A percentile compares a stretch with the other conserved stretches of the same genome.
These are phyloP conservation scores for Xylaria venustula DNA, from an alignment of 495 filamentous ascomycete genomes.

Conservation along the genomic window DNA sequence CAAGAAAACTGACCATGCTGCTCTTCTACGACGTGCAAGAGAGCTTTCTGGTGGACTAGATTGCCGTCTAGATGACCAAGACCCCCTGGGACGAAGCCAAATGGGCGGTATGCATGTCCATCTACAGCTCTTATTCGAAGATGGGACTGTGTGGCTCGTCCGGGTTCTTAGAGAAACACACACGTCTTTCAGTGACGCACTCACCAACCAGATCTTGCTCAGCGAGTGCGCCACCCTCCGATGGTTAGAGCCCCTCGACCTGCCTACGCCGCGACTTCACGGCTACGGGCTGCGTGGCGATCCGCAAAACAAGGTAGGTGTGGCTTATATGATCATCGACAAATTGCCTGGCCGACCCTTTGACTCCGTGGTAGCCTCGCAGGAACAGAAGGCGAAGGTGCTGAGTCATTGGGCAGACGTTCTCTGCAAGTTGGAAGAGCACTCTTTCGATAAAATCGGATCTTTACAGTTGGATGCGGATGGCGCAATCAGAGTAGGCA, in stretches of 20 bases:
- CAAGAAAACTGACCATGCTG: no score
- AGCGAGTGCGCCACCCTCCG: constrained; percentile 34
- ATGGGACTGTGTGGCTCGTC: constrained; percentile 7
- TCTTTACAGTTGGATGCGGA: no score
- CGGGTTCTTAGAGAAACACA: constrained; percentile 10
- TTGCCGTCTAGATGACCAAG: no score
- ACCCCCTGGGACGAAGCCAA: no score
- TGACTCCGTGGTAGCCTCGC: constrained; percentile 8
- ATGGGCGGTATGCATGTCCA: no score
- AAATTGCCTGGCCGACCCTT: constrained; percentile 32
- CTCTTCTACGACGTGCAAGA: no score
- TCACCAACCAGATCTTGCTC: constrained; percentile 10
- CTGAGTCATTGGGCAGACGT: no score
- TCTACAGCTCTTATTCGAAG: constrained; percentile 9
- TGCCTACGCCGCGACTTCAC: constrained; percentile 25
- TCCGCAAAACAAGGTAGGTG: constrained; percentile 18
- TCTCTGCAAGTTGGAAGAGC: no score
- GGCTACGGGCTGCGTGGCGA: constrained; percentile 5
- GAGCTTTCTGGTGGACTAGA: no score
- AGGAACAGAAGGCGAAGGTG: no score
- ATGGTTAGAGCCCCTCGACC: constrained; percentile 31
- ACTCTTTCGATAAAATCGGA: no score
- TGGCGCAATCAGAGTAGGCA: no score
- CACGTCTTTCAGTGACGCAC: constrained; percentile 13
- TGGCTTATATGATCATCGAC: constrained; percentile 33